Percentiles rank a stretch among this genome's conserved stretches.
phyloP scores from a whole-genome alignment of 345 rosid species.

The Populus alba region DNA sequence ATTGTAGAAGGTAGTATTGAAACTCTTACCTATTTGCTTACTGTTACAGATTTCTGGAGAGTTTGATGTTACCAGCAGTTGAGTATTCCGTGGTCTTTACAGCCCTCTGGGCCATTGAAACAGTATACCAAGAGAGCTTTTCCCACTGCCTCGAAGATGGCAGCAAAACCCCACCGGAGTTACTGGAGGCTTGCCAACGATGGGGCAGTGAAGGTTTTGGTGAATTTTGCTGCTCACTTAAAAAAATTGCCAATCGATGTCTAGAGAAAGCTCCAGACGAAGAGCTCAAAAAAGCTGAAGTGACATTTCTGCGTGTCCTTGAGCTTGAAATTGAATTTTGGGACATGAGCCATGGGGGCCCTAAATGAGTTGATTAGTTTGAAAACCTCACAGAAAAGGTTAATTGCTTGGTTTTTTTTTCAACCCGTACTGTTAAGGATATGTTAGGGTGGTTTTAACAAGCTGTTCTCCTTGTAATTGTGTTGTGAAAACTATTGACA shows the following conservation, averaged over 20 bases:
- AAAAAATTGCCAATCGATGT: conserved; percentile 49
- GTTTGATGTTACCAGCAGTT: conserved; percentile 50
- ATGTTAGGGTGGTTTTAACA: too few relatives aligned
- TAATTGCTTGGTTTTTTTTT: neutral
- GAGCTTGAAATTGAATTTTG: conserved; percentile 75
- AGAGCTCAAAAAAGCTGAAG: conserved; percentile 47
- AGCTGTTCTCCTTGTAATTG: too few relatives aligned
- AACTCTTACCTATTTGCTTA: neutral
- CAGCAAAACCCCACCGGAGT: conserved; percentile 44
- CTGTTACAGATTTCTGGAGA: conserved; percentile 54
- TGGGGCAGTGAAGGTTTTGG: conserved; percentile 77
- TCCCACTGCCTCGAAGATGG: conserved; percentile 70
- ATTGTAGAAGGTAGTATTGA: neutral
- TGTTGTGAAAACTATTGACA: too few relatives aligned
- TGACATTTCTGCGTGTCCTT: conserved; percentile 45
- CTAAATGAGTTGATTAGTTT: conserved; percentile 7
- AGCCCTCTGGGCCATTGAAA: conserved; percentile 79
- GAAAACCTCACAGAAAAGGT: neutral
- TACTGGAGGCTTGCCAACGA: conserved; percentile 62
- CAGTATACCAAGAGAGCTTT: conserved; percentile 76
- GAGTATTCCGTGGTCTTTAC: conserved; percentile 51
- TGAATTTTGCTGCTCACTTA: conserved; percentile 51
- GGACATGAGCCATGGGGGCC: conserved; percentile 57
- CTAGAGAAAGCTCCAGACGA: conserved; percentile 50
- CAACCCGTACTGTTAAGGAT: neutral